These are phyloP conservation scores for Pholiota molesta DNA, from an alignment of 768 basidiomycete genomes.

Conservation along the genomic window DNA sequence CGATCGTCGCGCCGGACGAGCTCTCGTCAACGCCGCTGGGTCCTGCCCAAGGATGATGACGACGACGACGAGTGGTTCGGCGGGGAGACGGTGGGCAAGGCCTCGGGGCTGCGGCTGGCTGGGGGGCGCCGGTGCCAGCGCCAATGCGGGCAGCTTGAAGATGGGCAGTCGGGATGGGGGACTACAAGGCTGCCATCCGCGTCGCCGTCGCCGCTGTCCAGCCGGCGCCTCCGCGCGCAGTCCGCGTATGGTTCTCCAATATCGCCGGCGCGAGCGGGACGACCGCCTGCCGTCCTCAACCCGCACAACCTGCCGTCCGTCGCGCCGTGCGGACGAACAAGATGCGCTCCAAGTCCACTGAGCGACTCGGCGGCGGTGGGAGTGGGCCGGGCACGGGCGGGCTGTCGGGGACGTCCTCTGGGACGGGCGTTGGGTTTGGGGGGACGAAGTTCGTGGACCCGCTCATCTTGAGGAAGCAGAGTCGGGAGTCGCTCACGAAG, in stretches of 20 bases:
- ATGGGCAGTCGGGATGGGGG: conserved; percentile 24
- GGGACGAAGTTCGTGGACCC: conserved; percentile 77
- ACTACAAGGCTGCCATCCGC: conserved; percentile 26
- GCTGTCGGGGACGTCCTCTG: conserved; percentile 3
- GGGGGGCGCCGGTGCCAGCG: conserved; percentile 31
- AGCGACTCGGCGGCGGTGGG: conserved; percentile 29
- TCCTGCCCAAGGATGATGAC: conserved; percentile 31
- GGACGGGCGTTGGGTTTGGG: conserved; percentile 16
- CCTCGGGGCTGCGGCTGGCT: conserved; percentile 3
- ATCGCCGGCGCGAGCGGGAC: conserved; percentile 32
- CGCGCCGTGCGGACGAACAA: conserved; percentile 38
- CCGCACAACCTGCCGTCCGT: conserved; percentile 23
- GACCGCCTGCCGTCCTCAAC: conserved; percentile 16
- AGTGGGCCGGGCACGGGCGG: conserved; percentile 25
- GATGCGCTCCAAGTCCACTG: conserved; percentile 44
- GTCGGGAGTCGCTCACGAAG: conserved; percentile 30
- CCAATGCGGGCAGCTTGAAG: neutral
- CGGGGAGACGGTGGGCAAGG: conserved; percentile 29
- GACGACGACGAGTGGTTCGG: conserved; percentile 30
- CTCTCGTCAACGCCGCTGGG: conserved; percentile 21
- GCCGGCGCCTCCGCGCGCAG: conserved; percentile 47
- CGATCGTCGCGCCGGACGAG: conserved; percentile 49
- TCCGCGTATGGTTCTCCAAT: conserved; percentile 55
- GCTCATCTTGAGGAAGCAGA: conserved; percentile 67
- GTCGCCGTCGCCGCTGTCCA: conserved; percentile 22